Evolutionary conservation across 2,329 filamentous ascomycete species (phyloP).

Genomic region (Aspergillus tubingensis): DNA sequence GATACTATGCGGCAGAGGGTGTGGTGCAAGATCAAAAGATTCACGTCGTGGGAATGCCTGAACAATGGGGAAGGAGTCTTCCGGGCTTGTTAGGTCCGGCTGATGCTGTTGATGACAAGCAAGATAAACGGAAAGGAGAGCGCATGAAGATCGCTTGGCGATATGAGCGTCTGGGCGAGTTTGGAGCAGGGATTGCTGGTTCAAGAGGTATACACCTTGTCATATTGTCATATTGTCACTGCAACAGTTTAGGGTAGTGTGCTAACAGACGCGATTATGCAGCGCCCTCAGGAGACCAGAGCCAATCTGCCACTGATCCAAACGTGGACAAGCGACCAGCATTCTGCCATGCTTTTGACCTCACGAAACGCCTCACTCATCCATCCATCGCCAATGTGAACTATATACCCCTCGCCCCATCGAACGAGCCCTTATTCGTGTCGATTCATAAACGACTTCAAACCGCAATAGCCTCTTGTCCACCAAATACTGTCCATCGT

Average conservation of each 20-base stretch:
- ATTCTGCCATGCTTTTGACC: slow-evolving; percentile 75
- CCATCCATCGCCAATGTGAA: slow-evolving; percentile 55
- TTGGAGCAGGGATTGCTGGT: slow-evolving; percentile 56
- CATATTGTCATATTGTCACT: slow-evolving; percentile 28
- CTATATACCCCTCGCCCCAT: slow-evolving; percentile 51
- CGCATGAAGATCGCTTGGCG: slow-evolving; percentile 99
- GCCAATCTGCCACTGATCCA: slow-evolving; percentile 40
- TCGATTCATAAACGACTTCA: slow-evolving; percentile 63
- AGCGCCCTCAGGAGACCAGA: slow-evolving; percentile 40
- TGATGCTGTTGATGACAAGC: slow-evolving; percentile 48
- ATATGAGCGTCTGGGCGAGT: slow-evolving; percentile 81
- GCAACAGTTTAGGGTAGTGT: slow-evolving; percentile 3
- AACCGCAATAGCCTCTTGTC: slow-evolving; percentile 58
- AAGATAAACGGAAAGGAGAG: slow-evolving; percentile 54
- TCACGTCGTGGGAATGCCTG: slow-evolving; percentile 77
- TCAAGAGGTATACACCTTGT: slow-evolving; percentile 57
- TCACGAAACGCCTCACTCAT: slow-evolving; percentile 65
- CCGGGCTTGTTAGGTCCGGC: slow-evolving; percentile 67
- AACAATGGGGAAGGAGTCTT: slow-evolving; percentile 79
- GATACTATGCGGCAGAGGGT: slow-evolving; percentile 91
- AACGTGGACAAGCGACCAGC: slow-evolving; percentile 32
- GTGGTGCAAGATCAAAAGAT: slow-evolving; percentile 87
- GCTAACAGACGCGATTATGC: slow-evolving; percentile 28
- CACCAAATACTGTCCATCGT: slow-evolving; percentile 69
- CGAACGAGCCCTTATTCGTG: slow-evolving; percentile 59